Percentiles rank a stretch among this genome's conserved stretches.
These are phyloP conservation scores for Amauroascus niger DNA, from an alignment of 2,329 filamentous ascomycete species.

Conservation along the genomic window DNA sequence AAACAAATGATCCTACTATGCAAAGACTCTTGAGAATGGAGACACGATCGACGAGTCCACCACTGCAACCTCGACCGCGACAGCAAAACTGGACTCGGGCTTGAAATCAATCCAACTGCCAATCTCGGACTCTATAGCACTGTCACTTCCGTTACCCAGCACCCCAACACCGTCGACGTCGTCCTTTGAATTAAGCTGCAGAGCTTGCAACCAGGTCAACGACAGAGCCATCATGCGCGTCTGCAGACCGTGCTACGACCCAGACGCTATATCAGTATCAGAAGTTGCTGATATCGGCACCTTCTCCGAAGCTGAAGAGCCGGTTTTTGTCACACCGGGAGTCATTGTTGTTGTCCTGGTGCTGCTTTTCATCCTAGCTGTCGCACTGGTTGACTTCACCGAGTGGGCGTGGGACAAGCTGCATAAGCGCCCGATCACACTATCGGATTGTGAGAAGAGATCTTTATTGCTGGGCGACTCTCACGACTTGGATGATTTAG, in stretches of 20 bases:
- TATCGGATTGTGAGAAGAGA: neutral
- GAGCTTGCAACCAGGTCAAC: neutral
- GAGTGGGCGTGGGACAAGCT: slow-evolving; percentile 1
- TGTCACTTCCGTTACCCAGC: slow-evolving; percentile 1
- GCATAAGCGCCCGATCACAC: neutral
- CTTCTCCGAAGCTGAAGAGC: neutral
- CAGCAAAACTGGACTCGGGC: neutral
- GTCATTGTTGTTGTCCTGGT: slow-evolving; percentile 4
- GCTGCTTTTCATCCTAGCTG: slow-evolving; percentile 8
- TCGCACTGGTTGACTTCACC: slow-evolving; percentile 7
- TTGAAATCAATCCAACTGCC: neutral
- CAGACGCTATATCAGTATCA: neutral
- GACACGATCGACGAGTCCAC: neutral
- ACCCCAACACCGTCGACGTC: neutral
- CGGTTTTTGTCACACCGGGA: neutral
- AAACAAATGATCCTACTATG: neutral
- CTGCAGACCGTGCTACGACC: slow-evolving; percentile 5
- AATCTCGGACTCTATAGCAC: neutral
- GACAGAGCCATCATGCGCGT: slow-evolving; percentile 5
- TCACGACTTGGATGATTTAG: neutral
- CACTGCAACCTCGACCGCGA: neutral
- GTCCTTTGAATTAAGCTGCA: neutral
- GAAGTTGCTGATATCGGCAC: neutral
- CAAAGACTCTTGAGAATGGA: neutral
- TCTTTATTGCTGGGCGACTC: neutral